Evolutionary conservation across 1,284 basidiomycete genomes (phyloP), one percentile per base, ranked within the genome.

Genomic region (Tilletiopsis washingtonensis): DNA sequence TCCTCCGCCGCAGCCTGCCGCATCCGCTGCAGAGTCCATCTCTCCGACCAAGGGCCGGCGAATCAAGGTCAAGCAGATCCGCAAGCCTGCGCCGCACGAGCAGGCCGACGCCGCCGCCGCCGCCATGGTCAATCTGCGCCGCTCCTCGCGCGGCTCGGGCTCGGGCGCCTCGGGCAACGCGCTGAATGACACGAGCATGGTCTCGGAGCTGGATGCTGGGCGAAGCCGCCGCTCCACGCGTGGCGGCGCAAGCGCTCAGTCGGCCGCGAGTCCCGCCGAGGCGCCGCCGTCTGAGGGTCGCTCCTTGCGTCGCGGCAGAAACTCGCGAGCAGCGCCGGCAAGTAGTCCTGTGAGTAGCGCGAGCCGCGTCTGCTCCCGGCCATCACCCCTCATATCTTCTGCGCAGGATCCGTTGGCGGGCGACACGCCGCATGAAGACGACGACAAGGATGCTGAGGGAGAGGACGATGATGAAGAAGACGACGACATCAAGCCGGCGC

Each of bases 381-480:
- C n/a, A n/a, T n/a, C n/a, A n/a, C n/a, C n/a, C n/a, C n/a, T n/a
- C n/a, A n/a, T n/a, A n/a, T n/a, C n/a, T n/a, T n/a, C n/a, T n/a
- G n/a, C n/a, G n/a, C n/a, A n/a, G n/a, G n/a, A n/a, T n/a, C n/a
- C n/a, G n/a, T n/a, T n/a, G n/a, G n/a, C n/a, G n/a, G n/a, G n/a
- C n/a, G n/a, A 34, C 32, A 34, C 12, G 12, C 32, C 19, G 20
- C 14, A 41, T 1, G 24, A 41, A 12, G 24, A 43, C 12, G 25
- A 25, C 2, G 21, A 43, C 5, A 23, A 43, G 4, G 42, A 43
- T 26, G 42, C 42, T 14, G 42, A 26, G n/a, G 42, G 42, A 9
- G 43, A 45, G 2, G 43, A 45, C 27, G 43, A 45, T n/a, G 43
- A 45, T 12, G 43, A 45, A 4, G 46, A 34, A 49, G 37, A 40